Conservation (phyloP, 2,329 filamentous ascomycete species). For the Paracoccidioides brasiliensis region DNA sequence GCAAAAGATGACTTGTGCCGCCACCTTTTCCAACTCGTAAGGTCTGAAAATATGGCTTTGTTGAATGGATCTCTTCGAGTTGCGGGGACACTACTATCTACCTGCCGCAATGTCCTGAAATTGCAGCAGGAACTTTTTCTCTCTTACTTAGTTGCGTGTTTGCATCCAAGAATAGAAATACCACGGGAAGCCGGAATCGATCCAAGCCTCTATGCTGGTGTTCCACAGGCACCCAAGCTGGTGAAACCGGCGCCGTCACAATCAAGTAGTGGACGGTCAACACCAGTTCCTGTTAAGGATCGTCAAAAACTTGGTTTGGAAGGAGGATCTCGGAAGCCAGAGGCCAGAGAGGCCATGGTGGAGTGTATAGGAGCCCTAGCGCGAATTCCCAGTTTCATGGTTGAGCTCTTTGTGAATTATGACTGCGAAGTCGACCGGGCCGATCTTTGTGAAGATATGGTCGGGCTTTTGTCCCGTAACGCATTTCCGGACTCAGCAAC, state of each 20-base stretch:
- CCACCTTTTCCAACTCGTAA: slow-evolving; percentile 88
- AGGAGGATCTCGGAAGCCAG: slow-evolving; percentile 80
- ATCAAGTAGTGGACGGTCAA: slow-evolving; percentile 64
- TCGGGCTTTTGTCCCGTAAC: slow-evolving; percentile 82
- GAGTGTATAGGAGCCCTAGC: slow-evolving; percentile 87
- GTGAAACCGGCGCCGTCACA: slow-evolving; percentile 69
- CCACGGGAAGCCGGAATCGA: slow-evolving; percentile 83
- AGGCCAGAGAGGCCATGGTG: slow-evolving; percentile 95
- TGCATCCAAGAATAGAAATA: slow-evolving; percentile 90
- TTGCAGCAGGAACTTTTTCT: slow-evolving; percentile 93
- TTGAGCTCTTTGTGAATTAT: slow-evolving; percentile 94
- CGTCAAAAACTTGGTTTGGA: slow-evolving; percentile 85
- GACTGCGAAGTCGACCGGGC: slow-evolving; percentile 87
- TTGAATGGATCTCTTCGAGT: slow-evolving; percentile 87
- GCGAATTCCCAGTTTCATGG: slow-evolving; percentile 86
- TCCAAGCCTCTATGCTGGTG: slow-evolving; percentile 79
- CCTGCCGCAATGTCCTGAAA: slow-evolving; percentile 80
- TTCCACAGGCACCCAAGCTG: slow-evolving; percentile 79
- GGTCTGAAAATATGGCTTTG: slow-evolving; percentile 92
- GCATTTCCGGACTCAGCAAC: slow-evolving; percentile 94
- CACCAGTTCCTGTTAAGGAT: slow-evolving; percentile 83
- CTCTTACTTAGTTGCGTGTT: slow-evolving; percentile 83
- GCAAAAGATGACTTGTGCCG: slow-evolving; percentile 89
- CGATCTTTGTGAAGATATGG: slow-evolving; percentile 89
- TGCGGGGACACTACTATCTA: slow-evolving; percentile 77